Percentiles rank a stretch among this genome's conserved stretches.
Conservation (phyloP, 2,329 filamentous ascomycete genomes). For the Fusarium chaquense region DNA sequence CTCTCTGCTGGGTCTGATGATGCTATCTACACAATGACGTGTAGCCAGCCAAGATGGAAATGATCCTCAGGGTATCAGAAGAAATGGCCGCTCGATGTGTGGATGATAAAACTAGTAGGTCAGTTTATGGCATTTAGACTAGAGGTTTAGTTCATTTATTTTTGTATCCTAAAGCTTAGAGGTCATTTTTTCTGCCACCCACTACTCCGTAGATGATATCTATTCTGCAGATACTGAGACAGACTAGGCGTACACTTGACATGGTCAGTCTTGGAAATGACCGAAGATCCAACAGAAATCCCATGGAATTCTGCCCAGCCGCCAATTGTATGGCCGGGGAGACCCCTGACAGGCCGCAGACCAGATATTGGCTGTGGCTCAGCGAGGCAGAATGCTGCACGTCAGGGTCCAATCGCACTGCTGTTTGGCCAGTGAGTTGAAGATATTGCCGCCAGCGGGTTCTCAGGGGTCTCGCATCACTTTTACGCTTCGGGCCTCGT, state of each 20-base stretch:
- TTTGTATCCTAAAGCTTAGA: too few species aligned
- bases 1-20: constrained; percentile 22
- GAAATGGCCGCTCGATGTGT: too few species aligned
- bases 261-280: constrained; percentile 20
- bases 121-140: too few species aligned
- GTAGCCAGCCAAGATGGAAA: constrained; percentile 18
- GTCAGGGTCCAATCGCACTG: constrained; percentile 12
- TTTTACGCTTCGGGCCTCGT: constrained; percentile 29
- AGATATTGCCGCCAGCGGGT: constrained; percentile 33
- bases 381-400: constrained; percentile 36
- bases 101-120: too few species aligned
- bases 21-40: constrained; percentile 29
- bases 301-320: constrained; percentile 35
- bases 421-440: constrained; percentile 28
- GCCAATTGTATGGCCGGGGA: neutral
- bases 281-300: constrained; percentile 13
- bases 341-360: constrained; percentile 20
- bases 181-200: too few species aligned
- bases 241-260: constrained; percentile 29
- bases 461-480: constrained; percentile 18
- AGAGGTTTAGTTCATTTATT: too few species aligned
- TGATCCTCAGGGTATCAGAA: too few species aligned
- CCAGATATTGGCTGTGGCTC: constrained; percentile 31
- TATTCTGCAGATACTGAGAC: constrained; percentile 28
- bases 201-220: too few species aligned